phyloP scores from a whole-genome alignment of 2,329 filamentous ascomycete genomes.

The Clarireedia monteithiana region DNA sequence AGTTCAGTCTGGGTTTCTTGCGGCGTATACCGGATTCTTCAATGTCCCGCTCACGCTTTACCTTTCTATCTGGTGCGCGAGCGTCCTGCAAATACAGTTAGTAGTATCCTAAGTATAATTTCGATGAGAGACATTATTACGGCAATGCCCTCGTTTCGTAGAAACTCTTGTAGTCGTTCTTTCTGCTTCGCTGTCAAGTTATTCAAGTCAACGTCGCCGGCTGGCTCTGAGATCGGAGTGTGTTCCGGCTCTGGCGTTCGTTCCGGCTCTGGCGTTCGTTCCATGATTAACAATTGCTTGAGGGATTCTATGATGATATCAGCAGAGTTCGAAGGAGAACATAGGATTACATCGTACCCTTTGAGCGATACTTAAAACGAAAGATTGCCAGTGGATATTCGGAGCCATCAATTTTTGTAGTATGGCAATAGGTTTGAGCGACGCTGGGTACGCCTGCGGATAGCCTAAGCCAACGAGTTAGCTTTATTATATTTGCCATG shows the following conservation, averaged over 20 bases:
- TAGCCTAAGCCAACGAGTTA: background rate
- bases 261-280: constrained; percentile 1
- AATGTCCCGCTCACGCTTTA: background rate
- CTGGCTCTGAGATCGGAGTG: background rate
- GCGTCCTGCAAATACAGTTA: background rate
- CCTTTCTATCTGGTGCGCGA: background rate
- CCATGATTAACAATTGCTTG: constrained; percentile 2
- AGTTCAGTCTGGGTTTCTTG: background rate
- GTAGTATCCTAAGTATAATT: background rate
- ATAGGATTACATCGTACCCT: background rate
- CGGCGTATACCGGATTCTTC: background rate
- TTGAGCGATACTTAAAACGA: constrained; percentile 4
- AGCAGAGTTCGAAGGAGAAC: background rate
- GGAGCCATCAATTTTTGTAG: background rate
- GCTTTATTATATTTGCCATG: background rate
- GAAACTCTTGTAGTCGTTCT: background rate
- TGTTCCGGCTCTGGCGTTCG: background rate
- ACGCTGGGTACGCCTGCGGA: background rate
- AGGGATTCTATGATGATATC: background rate
- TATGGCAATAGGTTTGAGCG: accelerated
- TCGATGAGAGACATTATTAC: background rate
- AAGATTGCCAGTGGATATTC: constrained; percentile 3
- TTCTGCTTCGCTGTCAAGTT: background rate
- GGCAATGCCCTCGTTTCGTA: background rate
- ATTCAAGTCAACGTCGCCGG: background rate